Evolutionary conservation across 306 rosid genomes (phyloP).

Genomic region (Sphenostylis stenocarpa): DNA sequence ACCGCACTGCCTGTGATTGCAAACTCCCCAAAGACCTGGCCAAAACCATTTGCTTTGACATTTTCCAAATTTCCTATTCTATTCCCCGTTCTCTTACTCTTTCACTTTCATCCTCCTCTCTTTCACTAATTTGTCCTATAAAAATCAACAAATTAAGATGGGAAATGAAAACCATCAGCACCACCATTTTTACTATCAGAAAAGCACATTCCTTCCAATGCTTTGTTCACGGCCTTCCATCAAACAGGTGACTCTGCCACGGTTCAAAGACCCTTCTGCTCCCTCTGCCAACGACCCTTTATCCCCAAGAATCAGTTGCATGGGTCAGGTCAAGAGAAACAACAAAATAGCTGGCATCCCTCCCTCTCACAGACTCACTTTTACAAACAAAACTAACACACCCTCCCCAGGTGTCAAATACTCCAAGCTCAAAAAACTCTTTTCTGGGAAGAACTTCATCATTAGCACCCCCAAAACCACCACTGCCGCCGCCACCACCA

Average conservation of each 20-base stretch:
- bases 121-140: background rate
- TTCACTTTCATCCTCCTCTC: background rate
- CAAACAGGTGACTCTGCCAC: conserved; percentile 58
- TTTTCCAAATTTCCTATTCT: background rate
- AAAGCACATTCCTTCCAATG: conserved; percentile 76
- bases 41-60: conserved; percentile 19
- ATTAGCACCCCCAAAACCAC: conserved; percentile 35
- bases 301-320: conserved; percentile 91
- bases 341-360: conserved; percentile 73
- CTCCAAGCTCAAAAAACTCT: conserved; percentile 71
- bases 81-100: background rate
- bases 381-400: conserved; percentile 22
- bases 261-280: conserved; percentile 15
- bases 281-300: conserved; percentile 52
- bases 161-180: conserved; percentile 39
- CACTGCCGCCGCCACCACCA: background rate
- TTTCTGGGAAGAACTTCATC: conserved; percentile 57
- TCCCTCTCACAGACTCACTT: conserved; percentile 36
- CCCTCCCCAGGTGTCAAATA: conserved; percentile 46
- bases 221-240: conserved; percentile 72
- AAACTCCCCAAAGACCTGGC: conserved; percentile 23
- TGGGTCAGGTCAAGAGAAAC: conserved; percentile 91
- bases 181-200: conserved; percentile 39
- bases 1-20: background rate
- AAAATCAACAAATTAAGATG: conserved; percentile 29